Evolutionary conservation across 2,329 filamentous ascomycete species (phyloP), one percentile per base, ranked within the genome.

Genomic region (Aureobasidium namibiae): DNA sequence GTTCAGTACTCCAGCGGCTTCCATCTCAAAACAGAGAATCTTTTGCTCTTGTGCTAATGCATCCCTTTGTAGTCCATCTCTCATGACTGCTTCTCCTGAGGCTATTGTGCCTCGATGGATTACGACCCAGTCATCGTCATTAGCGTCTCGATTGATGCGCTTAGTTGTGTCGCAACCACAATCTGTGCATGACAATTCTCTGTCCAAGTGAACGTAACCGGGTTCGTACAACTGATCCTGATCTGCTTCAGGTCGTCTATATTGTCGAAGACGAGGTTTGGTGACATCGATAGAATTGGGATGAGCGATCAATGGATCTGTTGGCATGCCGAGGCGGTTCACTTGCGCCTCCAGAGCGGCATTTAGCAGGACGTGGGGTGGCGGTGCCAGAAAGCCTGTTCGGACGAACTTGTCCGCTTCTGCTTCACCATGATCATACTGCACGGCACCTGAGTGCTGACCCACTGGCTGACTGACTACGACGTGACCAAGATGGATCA

Each of bases 31-130:
- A 26, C 64, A 67, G 1, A 65, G 9, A 14, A 18, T 29, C 6
- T 52, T 34, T 8, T 39, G 5, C 41, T 56, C 65, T 60, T 63
- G 61, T 75, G 64, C 49, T 6, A 53, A 53, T 18, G 49, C 34
- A 38, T 65, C 60, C 33, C 64, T 49, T 8, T 60, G 21, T 0
- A 18, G 3, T 1, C 13, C 72, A 14, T 70, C 70, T 44, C 73
- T 75, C 49, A 69, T 62, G 3, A 67, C 46, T 13, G 49, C 6
- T n/a, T 69, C 61, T 4, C 50, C 66, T 0, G 66, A 69, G 3
- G 65, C 67, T 39, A 69, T 67, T 6, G 60, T 59, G 9, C 67
- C 34, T 11, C 65, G 64, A 45, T 68, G 65, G 0, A 69, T 26
- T 5, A 50, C 16, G 2, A 42, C 6, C 16, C 29, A 8, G 13